Evolutionary conservation across 495 filamentous ascomycete genomes (phyloP).

Genomic region (Penicillium coprophilum): DNA sequence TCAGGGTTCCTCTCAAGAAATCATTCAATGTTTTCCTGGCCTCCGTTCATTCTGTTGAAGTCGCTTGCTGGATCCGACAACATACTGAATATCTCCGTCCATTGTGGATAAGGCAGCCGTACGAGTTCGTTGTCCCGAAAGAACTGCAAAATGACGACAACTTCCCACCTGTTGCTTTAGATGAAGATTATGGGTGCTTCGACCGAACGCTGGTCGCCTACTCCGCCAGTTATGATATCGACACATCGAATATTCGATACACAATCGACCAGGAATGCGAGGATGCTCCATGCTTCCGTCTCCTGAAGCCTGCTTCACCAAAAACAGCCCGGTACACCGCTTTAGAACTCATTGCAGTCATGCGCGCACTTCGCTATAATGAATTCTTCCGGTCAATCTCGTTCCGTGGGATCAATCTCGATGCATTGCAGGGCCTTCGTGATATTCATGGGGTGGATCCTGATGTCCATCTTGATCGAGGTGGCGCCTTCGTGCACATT

Average conservation of each 20-base stretch:
- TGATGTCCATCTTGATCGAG: constrained; percentile 58
- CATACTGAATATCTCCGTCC: constrained; percentile 79
- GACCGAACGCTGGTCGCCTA: constrained; percentile 85
- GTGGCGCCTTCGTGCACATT: constrained; percentile 56
- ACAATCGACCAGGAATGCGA: constrained; percentile 72
- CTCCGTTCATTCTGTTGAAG: constrained; percentile 72
- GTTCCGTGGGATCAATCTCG: constrained; percentile 72
- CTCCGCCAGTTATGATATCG: constrained; percentile 72
- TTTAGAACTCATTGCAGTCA: constrained; percentile 77
- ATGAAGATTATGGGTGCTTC: constrained; percentile 77
- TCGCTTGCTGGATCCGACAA: constrained; percentile 70
- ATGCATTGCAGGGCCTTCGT: constrained; percentile 58
- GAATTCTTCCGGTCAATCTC: constrained; percentile 85
- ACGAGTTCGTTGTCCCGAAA: constrained; percentile 61
- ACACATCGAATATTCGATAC: constrained; percentile 73
- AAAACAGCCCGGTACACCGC: constrained; percentile 60
- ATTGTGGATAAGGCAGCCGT: constrained; percentile 72
- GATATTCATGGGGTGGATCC: constrained; percentile 64
- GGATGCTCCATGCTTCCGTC: constrained; percentile 77
- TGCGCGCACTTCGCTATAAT: constrained; percentile 88
- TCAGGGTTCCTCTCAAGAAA: constrained; percentile 68
- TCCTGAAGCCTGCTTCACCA: constrained; percentile 65
- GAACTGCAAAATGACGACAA: constrained; percentile 60
- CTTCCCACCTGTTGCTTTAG: constrained; percentile 59
- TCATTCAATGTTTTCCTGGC: constrained; percentile 70